Base-by-base conservation (phyloP, 2,329 filamentous ascomycete genomes). In the Fusarium bulbicola region DNA sequence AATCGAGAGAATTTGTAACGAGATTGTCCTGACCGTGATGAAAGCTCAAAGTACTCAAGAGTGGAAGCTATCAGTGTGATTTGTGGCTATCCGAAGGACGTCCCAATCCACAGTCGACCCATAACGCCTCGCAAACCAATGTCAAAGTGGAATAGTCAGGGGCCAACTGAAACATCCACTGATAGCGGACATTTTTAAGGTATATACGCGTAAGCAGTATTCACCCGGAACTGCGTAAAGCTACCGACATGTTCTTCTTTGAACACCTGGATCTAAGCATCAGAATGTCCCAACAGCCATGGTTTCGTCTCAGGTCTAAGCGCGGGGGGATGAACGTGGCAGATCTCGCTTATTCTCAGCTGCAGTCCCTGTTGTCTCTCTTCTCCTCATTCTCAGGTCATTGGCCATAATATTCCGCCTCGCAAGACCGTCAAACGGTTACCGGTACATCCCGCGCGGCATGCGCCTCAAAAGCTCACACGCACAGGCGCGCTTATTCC, bases 401-500 rank as follows among this genome's bases (percentile, higher is more conserved):
- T 65, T 68, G 32, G 49, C 43, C 47, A 54, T 47, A 49, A 49
- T 30, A 34, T 30, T 43, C 65, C 65, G 56, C 65, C 65, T 61
- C 66, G 24, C 32, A 15, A 54, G 24, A 28, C 14, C 28, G 21
- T 30, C 28, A 59, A 66, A 66, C 37, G 52, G 37, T n/a, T n/a
- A n/a, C 40, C 30, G 39, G 37, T 62, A 56, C 69, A 59, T 72
- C 59, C 69, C 56, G 59, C 42, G 53, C 34, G 56, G 56, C 65
- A 69, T 58, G 28, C 54, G 53, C 42, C 46, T 53, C 61, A 30
- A 54, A 54, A 32, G 42, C 52, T 59, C 54, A 21, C 42, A 63
- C 54, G 24, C 37, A 63, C 54, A 58, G 53, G n/a, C 69, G 69
- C 69, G 68, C 64, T 72, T 72, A 69, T 61, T 56, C 36, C 34